phyloP scores from a whole-genome alignment of 1,284 basidiomycete genomes.

The Ustilago vetiveriae region DNA sequence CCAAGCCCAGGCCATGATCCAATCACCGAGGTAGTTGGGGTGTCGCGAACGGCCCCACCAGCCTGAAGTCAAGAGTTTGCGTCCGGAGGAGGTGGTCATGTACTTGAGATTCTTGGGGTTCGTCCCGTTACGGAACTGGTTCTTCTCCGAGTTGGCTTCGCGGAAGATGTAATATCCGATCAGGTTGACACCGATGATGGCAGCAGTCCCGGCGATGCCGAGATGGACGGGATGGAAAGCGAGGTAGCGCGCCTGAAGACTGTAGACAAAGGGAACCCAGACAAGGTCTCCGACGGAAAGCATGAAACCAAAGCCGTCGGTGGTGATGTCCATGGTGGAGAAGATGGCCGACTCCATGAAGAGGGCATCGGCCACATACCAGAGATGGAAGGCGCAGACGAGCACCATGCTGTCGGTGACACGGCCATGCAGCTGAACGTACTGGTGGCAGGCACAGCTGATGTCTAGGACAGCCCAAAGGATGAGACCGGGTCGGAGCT shows the following conservation, averaged over 20 bases:
- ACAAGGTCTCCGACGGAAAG: constrained; percentile 89
- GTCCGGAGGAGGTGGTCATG: constrained; percentile 85
- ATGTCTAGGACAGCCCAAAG: constrained; percentile 93
- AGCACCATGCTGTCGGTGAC: constrained; percentile 93
- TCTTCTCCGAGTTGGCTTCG: constrained; percentile 89
- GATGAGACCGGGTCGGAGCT: constrained; percentile 85
- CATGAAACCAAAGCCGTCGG: constrained; percentile 99
- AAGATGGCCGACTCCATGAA: constrained; percentile 74
- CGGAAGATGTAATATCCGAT: constrained; percentile 93
- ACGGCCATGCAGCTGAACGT: constrained; percentile 75
- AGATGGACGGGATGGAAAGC: constrained; percentile 86
- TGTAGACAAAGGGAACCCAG: constrained; percentile 96
- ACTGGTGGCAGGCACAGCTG: constrained; percentile 90
- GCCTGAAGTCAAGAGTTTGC: constrained; percentile 89
- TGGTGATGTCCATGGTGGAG: constrained; percentile 97
- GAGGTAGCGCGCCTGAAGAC: constrained; percentile 91
- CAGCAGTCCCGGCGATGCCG: constrained; percentile 74
- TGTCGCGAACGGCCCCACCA: constrained; percentile 98
- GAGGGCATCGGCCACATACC: constrained; percentile 82
- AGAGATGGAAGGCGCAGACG: constrained; percentile 83
- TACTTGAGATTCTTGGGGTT: constrained; percentile 92
- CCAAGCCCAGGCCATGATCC: constrained; percentile 91
- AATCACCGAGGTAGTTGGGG: constrained; percentile 78
- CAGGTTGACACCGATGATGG: constrained; percentile 77
- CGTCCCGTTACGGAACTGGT: constrained; percentile 88